phyloP scores from a whole-genome alignment of 192 early-diverging fungal genomes.

The Backusella australiensis region DNA sequence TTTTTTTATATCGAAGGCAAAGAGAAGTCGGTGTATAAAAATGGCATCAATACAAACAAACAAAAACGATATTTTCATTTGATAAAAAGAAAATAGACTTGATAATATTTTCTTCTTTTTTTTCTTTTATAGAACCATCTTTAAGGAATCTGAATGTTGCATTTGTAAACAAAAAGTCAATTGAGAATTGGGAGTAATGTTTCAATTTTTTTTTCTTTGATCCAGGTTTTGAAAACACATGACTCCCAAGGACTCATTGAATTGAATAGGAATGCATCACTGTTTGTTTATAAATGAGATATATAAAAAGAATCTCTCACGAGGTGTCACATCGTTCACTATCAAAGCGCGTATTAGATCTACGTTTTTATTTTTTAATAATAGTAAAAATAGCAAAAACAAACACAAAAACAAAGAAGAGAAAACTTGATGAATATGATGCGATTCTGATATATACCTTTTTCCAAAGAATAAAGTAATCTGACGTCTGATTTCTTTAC shows the following conservation, averaged over 20 bases:
- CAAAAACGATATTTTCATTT: neutral
- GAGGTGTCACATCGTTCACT: neutral
- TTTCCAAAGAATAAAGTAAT: neutral
- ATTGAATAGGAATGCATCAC: neutral
- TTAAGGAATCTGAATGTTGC: neutral
- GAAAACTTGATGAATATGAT: neutral
- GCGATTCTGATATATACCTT: neutral
- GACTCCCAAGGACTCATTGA: neutral
- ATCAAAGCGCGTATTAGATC: slow-evolving; percentile 1
- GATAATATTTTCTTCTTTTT: slow-evolving; percentile 2
- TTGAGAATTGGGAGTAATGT: neutral
- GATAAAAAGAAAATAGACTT: neutral
- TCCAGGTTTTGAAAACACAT: neutral
- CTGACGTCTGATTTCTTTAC: too few species aligned
- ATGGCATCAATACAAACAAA: neutral
- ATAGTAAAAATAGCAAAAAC: neutral
- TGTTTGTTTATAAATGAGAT: slow-evolving; percentile 4
- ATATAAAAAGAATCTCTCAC: neutral
- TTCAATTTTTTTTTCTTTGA: neutral
- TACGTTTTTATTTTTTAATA: neutral
- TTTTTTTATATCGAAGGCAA: neutral
- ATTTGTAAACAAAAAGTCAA: slow-evolving; percentile 1
- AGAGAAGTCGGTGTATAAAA: neutral
- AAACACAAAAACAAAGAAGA: neutral
- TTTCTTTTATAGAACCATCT: slow-evolving; percentile 5